phyloP scores from a whole-genome alignment of 2,329 filamentous ascomycete species.

The Trichoderma sp. region DNA sequence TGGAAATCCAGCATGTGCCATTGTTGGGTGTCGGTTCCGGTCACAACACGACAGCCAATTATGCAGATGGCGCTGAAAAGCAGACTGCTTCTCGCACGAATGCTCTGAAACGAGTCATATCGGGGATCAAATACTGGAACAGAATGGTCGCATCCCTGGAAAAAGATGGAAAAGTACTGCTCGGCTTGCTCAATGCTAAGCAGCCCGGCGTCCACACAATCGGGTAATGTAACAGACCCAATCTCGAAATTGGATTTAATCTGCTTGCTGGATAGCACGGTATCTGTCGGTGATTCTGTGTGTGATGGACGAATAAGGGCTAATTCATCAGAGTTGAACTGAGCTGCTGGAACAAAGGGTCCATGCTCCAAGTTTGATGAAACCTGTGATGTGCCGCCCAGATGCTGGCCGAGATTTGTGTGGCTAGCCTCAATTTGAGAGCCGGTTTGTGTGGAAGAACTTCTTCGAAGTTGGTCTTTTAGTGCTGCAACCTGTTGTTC shows the following conservation, averaged over 20 bases:
- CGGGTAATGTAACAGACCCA: conserved; percentile 20
- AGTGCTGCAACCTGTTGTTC: conserved; percentile 23
- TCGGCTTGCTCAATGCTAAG: conserved; percentile 28
- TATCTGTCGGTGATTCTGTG: background rate
- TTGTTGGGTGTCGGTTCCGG: conserved; percentile 40
- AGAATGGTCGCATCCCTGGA: conserved; percentile 32
- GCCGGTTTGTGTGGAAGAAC: background rate
- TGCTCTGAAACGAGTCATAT: conserved; percentile 47
- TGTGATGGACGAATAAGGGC: background rate
- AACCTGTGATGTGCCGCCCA: background rate
- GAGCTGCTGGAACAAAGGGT: background rate
- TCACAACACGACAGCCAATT: conserved; percentile 50
- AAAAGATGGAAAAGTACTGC: conserved; percentile 30
- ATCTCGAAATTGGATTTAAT: conserved; percentile 26
- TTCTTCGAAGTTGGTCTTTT: conserved; percentile 16
- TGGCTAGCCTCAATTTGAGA: background rate
- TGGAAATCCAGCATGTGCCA: conserved; percentile 48
- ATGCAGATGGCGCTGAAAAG: conserved; percentile 54
- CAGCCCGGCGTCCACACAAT: conserved; percentile 29
- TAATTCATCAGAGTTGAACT: background rate
- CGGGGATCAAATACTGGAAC: conserved; percentile 31
- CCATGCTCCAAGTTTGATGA: background rate
- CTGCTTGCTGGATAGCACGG: background rate
- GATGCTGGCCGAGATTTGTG: background rate
- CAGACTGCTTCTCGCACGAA: conserved; percentile 49